phyloP scores from a whole-genome alignment of 495 filamentous ascomycete species.

The Polyplosphaeria fusca region DNA sequence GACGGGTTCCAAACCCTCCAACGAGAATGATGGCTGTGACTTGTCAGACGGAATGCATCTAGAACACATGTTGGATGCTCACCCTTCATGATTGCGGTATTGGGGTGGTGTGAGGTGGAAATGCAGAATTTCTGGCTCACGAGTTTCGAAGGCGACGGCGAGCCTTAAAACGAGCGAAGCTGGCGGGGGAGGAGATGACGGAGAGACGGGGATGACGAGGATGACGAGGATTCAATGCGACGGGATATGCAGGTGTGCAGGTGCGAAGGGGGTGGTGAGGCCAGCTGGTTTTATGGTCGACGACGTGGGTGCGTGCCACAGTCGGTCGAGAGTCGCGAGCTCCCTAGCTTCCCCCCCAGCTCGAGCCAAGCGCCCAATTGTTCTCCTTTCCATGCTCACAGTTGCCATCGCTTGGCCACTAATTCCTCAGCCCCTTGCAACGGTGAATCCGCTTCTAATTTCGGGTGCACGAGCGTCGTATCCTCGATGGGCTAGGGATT shows the following conservation, averaged over 20 bases:
- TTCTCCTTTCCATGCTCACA: slow-evolving; percentile 1
- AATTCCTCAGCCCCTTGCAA: slow-evolving; percentile 18
- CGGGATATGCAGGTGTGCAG: slow-evolving; percentile 6
- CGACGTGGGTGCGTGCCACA: neutral
- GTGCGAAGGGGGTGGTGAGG: slow-evolving; percentile 20
- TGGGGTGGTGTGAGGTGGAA: neutral
- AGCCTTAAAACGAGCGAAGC: slow-evolving; percentile 4
- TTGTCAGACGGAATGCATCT: neutral
- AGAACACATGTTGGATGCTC: neutral
- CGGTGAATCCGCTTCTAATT: slow-evolving; percentile 18
- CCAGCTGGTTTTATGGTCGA: slow-evolving; percentile 25
- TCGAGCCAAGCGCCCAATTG: slow-evolving; percentile 19
- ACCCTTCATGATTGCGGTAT: slow-evolving; percentile 35
- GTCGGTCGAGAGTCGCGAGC: slow-evolving; percentile 16
- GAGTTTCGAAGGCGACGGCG: slow-evolving; percentile 7
- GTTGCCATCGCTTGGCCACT: slow-evolving; percentile 3
- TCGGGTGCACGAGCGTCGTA: neutral
- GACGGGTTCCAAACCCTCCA: slow-evolving; percentile 97
- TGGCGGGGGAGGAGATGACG: neutral
- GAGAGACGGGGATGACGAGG: neutral
- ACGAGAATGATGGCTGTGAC: slow-evolving; percentile 92
- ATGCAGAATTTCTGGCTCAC: neutral
- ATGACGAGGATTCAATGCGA: neutral
- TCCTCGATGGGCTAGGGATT: neutral
- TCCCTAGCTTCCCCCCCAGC: slow-evolving; percentile 19